A percentile compares a stretch with the other conserved stretches of the same genome.
phyloP scores from a whole-genome alignment of 179 eudicot genomes.

The Patellifolia procumbens region DNA sequence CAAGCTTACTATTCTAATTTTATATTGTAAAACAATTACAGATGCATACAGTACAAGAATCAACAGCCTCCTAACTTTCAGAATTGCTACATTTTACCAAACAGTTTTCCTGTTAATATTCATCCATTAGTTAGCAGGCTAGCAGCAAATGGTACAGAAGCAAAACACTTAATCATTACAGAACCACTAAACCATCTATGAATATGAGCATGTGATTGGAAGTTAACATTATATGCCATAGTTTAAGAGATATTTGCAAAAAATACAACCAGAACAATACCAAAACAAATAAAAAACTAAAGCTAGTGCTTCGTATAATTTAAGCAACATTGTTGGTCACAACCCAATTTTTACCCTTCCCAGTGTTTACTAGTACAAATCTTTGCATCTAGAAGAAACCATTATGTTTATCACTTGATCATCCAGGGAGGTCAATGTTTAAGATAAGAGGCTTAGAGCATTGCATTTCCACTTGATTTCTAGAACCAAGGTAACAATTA shows the following conservation, averaged over 20 bases:
- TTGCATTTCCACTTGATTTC: background rate
- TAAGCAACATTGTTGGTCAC: background rate
- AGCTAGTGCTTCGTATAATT: too few species aligned
- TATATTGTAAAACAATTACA: background rate
- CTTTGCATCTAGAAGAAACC: background rate
- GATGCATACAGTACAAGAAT: background rate
- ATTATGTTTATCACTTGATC: background rate
- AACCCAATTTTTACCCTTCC: background rate
- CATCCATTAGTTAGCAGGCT: background rate
- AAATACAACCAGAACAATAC: background rate
- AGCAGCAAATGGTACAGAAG: background rate
- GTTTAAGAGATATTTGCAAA: background rate
- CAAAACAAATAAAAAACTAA: too few species aligned
- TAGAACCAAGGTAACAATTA: too few species aligned
- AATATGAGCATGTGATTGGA: background rate
- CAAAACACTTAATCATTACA: background rate
- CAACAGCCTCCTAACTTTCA: background rate
- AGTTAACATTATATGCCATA: background rate
- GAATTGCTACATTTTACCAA: background rate
- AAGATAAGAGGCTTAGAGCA: background rate
- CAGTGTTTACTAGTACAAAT: background rate
- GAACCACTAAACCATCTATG: background rate
- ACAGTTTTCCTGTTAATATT: background rate
- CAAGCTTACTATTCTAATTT: background rate
- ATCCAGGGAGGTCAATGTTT: constrained; percentile 11